Base-by-base conservation (phyloP, 2,329 filamentous ascomycete species). In the Colletotrichum gloeosporioides region DNA sequence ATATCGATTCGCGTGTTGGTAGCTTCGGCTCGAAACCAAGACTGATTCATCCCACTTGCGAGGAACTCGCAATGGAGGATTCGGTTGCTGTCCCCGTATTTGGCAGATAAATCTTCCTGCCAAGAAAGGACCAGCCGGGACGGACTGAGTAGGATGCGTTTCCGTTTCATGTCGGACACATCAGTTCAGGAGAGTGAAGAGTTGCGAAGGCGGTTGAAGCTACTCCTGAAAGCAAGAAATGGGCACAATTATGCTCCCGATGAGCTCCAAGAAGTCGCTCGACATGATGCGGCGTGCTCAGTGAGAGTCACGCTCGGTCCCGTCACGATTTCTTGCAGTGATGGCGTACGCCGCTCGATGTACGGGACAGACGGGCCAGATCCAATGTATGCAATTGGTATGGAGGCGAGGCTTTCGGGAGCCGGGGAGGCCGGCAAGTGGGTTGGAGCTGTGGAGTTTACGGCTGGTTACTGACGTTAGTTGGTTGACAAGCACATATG, bases 401-500 rank as follows among this genome's bases (percentile, higher is more conserved):
- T 22, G 12, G 10, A 22, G n/a, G n/a, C 22, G 44, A 4, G n/a
- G 44, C n/a, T 22, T 25, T 13, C 44, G 6, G 44, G 22, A 53
- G 44, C 44, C 0, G 44, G 0, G n/a, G n/a, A 53, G 18, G 3
- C 39, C 9, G 44, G 44, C 18, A 9, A n/a, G 2, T 53, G n/a
- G 10, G 44, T 22, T 25, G 6, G 44, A 53, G 3, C n/a, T 22
- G 44, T 53, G 44, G 22, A 8, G 6, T 13, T 4, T 53, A 13
- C 1, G 12, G 12, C 2, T 25, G 2, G 0, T 25, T 4, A 53
- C 44, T 25, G n/a, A 8, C 0, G 6, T 13, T 25, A 0, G n/a
- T 18, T 53, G 44, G n/a, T 3, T 13, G 10, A 1, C 12, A 53
- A 22, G 0, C 12, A 22, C n/a, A 53, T 10, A 8, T 13, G 22